A percentile compares a stretch with the other conserved stretches of the same genome.
phyloP scores from a whole-genome alignment of 345 rosid genomes.

The Firmiana major region DNA sequence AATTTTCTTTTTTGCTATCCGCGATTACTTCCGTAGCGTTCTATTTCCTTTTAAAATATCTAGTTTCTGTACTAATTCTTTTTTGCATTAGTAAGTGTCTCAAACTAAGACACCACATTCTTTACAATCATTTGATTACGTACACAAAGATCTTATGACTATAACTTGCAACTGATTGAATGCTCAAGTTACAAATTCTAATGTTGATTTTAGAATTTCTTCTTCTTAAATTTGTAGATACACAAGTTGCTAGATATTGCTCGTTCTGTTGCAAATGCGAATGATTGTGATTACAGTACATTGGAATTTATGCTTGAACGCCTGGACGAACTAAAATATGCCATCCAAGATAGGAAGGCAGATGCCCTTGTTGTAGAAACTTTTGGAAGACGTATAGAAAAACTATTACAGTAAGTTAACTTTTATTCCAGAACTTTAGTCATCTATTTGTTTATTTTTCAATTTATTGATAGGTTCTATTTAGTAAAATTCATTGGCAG shows the following conservation, averaged over 20 bases:
- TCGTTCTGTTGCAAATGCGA: constrained; percentile 71
- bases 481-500: background rate
- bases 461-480: background rate
- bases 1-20: background rate
- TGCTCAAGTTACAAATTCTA: background rate
- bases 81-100: background rate
- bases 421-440: background rate
- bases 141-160: background rate
- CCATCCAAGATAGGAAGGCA: constrained; percentile 89
- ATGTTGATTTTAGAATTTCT: constrained; percentile 16
- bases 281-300: constrained; percentile 57
- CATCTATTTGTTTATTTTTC: background rate
- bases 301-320: constrained; percentile 74
- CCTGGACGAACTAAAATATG: constrained; percentile 78
- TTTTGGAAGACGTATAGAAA: constrained; percentile 94
- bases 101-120: constrained; percentile 1
- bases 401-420: constrained; percentile 72
- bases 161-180: background rate
- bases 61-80: background rate
- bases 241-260: constrained; percentile 71
- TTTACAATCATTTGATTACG: background rate
- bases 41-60: background rate
- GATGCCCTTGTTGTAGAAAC: constrained; percentile 97
- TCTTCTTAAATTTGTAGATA: constrained; percentile 42
- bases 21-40: background rate